Base-by-base conservation (phyloP, 139 green algal species). In the Chlamydomonas schloesseri region DNA sequence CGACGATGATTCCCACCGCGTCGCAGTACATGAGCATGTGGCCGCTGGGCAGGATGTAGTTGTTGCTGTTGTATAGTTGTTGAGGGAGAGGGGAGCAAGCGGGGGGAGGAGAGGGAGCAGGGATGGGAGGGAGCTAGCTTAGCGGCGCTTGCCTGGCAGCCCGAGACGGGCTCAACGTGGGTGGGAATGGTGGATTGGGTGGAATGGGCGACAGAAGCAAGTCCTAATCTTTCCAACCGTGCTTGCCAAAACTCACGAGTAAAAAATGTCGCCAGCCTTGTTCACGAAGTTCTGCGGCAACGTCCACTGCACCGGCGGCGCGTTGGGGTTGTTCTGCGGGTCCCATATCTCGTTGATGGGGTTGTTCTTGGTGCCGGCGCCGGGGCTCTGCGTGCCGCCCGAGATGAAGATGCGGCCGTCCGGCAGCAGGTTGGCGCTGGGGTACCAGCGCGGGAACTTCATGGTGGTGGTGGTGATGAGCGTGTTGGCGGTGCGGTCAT, bases 331-430 rank as follows among this genome's bases (percentile, higher is more conserved):
- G 64, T 84, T 65, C 67, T 73, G 24, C 26, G 83, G 88, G 73
- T 89, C 69, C 73, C 77, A 91, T 8, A 91, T 58, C 79, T 91
- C 88, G 42, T 81, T 89, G n/a, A 86, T 70, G 29, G 79, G 73
- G 88, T 91, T 91, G 42, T 50, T 60, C 18, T 26, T 36, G 46
- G 84, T 89, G 14, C 84, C 84, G n/a, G 75, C 71, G 50, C 84
- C 84, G 13, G 84, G 84, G 13, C 62, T n/a, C 74, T 80, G 60
- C 18, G 84, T 89, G 60, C 84, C 84, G 34, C 84, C 84, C 64
- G 81, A 60, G 26, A 89, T 81, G 65, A 85, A 57, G 34, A 80
- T 81, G 26, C 58, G 53, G 34, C 75, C 68, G 75, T 84, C 65
- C 15, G 74, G 74, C 37, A 89, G 84, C 65, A 80, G 67, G 18